Conservation (phyloP, 2,329 filamentous ascomycete species). For the Trichophaea hybrida region DNA sequence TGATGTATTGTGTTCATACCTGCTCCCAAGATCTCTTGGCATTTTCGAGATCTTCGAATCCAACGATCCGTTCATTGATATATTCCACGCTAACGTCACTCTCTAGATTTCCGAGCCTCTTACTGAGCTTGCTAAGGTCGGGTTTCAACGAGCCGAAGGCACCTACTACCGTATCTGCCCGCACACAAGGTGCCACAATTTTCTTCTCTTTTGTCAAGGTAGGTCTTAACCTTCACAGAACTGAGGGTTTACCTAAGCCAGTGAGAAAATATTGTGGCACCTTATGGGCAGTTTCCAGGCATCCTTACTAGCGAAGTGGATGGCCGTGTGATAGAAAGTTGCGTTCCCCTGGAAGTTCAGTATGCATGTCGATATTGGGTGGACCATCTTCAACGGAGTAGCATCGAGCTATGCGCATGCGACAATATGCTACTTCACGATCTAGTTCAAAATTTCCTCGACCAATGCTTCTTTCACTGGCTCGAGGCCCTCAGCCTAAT, state of each 20-base stretch:
- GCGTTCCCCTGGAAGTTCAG: background rate
- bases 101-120: background rate
- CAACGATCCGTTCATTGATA: background rate
- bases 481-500: slow-evolving; percentile 21
- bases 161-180: background rate
- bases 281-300: too few species aligned
- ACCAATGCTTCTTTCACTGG: slow-evolving; percentile 17
- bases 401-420: background rate
- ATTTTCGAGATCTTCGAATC: background rate
- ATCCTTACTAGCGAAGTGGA: background rate
- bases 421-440: background rate
- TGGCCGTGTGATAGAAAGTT: background rate
- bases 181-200: too few species aligned
- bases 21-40: background rate
- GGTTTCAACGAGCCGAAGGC: background rate
- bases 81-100: background rate
- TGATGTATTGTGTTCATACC: background rate
- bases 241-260: too few species aligned
- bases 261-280: too few species aligned
- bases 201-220: too few species aligned
- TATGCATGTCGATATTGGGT: too few species aligned
- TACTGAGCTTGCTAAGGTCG: background rate
- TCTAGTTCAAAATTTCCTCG: background rate
- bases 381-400: background rate
- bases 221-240: too few species aligned